Percentiles rank a stretch among this genome's conserved stretches.
These are phyloP conservation scores for Cutaneotrichosporon arboriforme DNA, from an alignment of 1,284 basidiomycete species.

Conservation along the genomic window DNA sequence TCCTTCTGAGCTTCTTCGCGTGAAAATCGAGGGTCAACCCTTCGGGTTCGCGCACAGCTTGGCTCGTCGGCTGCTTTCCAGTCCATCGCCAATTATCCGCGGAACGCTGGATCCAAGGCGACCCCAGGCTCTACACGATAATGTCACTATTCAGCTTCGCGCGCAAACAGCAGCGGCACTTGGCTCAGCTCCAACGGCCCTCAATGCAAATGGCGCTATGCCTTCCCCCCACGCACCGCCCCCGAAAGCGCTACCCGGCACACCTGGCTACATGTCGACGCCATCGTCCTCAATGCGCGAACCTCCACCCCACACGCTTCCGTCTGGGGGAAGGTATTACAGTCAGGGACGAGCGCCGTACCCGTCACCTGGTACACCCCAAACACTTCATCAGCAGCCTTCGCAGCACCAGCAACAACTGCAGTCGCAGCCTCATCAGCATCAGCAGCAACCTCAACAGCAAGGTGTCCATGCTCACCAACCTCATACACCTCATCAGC, in stretches of 20 bases:
- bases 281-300: constrained; percentile 12
- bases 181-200: constrained; percentile 3
- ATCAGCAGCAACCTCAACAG: background rate
- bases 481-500: constrained; percentile 2
- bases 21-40: background rate
- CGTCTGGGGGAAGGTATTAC: constrained; percentile 3
- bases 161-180: constrained; percentile 13
- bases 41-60: constrained; percentile 27
- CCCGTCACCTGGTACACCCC: background rate
- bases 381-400: constrained; percentile 1
- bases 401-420: background rate
- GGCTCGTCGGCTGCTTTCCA: constrained; percentile 16
- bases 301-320: constrained; percentile 17
- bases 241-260: constrained; percentile 6
- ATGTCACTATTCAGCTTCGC: constrained; percentile 14
- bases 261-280: constrained; percentile 6
- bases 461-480: background rate
- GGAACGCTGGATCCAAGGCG: constrained; percentile 41
- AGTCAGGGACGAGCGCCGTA: background rate
- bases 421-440: constrained; percentile 1
- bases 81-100: constrained; percentile 27
- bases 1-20: constrained; percentile 9
- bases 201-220: constrained; percentile 10
- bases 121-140: constrained; percentile 37
- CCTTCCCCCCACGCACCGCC: constrained; percentile 6